Evolutionary conservation across 805 yeast species (phyloP).

Genomic region (Priceomyces castillae): DNA sequence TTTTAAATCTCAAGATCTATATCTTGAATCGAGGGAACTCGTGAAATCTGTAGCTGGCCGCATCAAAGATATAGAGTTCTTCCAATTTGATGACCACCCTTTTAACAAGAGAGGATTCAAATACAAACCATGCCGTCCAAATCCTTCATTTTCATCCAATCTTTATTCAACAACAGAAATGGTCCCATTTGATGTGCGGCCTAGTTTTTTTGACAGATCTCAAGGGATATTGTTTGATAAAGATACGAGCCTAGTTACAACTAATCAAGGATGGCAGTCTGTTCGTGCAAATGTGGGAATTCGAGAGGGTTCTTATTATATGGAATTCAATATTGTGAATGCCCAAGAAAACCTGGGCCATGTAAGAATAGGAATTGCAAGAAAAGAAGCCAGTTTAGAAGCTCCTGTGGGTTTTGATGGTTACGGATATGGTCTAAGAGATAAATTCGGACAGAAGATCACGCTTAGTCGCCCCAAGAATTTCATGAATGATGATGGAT

Average conservation of each 20-base stretch:
- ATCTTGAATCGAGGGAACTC: neutral
- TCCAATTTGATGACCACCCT: constrained; percentile 72
- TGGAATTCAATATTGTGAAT: constrained; percentile 64
- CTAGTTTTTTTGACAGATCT: constrained; percentile 69
- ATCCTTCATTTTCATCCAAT: constrained; percentile 52
- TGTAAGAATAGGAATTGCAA: constrained; percentile 77
- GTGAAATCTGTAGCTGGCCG: constrained; percentile 3
- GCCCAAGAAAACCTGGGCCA: constrained; percentile 46
- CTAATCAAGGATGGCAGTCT: constrained; percentile 76
- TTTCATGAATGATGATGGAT: constrained; percentile 50
- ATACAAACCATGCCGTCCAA: constrained; percentile 75
- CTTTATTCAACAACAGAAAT: constrained; percentile 72
- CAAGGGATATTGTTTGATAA: constrained; percentile 44
- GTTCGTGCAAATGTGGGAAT: constrained; percentile 72
- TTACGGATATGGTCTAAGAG: constrained; percentile 89
- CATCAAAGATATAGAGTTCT: constrained; percentile 27
- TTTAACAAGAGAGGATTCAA: constrained; percentile 76
- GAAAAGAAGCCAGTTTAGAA: constrained; percentile 85
- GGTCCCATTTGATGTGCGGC: constrained; percentile 58
- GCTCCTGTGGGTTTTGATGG: constrained; percentile 97
- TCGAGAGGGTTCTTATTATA: constrained; percentile 75
- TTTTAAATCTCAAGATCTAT: constrained; percentile 21
- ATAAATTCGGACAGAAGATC: constrained; percentile 68
- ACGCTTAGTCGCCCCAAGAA: constrained; percentile 69
- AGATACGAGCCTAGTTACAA: constrained; percentile 44